A percentile compares a stretch with the other conserved stretches of the same genome.
phyloP scores from a whole-genome alignment of 352 stramenopile species.

The Albugo candida region DNA sequence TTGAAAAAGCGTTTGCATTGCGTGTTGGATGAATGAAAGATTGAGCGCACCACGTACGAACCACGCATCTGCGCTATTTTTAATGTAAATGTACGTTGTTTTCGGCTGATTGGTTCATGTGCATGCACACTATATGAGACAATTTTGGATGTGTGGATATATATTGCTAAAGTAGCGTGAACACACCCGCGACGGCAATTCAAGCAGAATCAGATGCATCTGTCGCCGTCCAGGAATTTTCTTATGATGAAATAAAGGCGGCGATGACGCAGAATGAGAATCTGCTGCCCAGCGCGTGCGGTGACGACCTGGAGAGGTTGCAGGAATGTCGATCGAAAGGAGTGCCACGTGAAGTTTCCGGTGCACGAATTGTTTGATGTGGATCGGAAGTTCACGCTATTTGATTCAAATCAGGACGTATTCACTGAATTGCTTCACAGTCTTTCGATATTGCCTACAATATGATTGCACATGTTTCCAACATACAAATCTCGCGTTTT shows the following conservation, averaged over 20 bases:
- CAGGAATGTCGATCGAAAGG: constrained; percentile 26
- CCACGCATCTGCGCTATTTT: no score
- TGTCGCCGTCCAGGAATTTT: constrained; percentile 25
- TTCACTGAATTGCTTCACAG: constrained; percentile 65
- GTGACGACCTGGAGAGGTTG: constrained; percentile 26
- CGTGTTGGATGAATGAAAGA: no score
- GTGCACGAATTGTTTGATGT: constrained; percentile 69
- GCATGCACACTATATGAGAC: no score
- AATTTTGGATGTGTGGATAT: no score
- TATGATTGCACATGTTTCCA: no score
- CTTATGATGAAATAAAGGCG: constrained; percentile 31
- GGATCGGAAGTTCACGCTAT: constrained; percentile 64
- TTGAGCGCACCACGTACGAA: no score
- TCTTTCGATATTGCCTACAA: constrained; percentile 37
- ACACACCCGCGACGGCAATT: not conserved
- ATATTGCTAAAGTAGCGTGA: no score
- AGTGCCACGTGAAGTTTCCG: constrained; percentile 65
- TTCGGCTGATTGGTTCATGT: no score
- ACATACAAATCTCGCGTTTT: no score
- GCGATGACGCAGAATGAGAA: constrained; percentile 43
- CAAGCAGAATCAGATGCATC: constrained; percentile 8
- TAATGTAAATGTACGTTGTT: no score
- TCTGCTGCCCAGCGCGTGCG: constrained; percentile 35
- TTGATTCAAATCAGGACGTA: constrained; percentile 56
- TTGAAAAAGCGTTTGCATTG: no score